These are phyloP conservation scores for Talaromyces sp. DNA, from an alignment of 2,329 filamentous ascomycete genomes.

Conservation along the genomic window DNA sequence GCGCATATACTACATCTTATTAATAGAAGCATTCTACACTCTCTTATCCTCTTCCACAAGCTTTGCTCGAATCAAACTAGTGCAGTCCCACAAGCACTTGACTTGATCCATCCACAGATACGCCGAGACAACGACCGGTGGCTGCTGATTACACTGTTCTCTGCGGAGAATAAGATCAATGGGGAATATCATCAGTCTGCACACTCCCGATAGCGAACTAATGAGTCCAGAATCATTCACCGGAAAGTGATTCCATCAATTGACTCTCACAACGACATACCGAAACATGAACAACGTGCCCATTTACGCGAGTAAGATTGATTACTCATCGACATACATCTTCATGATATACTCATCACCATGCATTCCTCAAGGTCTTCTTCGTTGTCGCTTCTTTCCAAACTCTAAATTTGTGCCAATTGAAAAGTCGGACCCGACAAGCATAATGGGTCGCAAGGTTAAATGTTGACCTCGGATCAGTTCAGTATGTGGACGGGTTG, in stretches of 20 bases:
- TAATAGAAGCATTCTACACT: background rate
- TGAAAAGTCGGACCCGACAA: background rate
- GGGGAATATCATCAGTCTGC: background rate
- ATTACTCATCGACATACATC: background rate
- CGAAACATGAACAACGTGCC: background rate
- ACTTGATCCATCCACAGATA: background rate
- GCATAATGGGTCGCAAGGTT: background rate
- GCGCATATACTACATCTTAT: background rate
- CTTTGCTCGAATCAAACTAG: background rate
- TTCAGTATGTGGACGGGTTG: background rate
- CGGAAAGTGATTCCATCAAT: no score
- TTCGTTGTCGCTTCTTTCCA: no score
- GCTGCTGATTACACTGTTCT: no score
- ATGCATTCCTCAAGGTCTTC: background rate
- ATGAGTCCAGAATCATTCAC: no score
- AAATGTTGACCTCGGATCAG: background rate
- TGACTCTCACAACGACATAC: background rate
- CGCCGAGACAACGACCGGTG: background rate
- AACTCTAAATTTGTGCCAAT: background rate
- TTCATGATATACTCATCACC: background rate
- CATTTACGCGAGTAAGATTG: background rate
- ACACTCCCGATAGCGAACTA: background rate
- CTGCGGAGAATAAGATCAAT: background rate
- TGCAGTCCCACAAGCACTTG: background rate
- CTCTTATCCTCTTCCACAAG: background rate